phyloP scores from a whole-genome alignment of 2,329 filamentous ascomycete species.

The Bisporella sp. region DNA sequence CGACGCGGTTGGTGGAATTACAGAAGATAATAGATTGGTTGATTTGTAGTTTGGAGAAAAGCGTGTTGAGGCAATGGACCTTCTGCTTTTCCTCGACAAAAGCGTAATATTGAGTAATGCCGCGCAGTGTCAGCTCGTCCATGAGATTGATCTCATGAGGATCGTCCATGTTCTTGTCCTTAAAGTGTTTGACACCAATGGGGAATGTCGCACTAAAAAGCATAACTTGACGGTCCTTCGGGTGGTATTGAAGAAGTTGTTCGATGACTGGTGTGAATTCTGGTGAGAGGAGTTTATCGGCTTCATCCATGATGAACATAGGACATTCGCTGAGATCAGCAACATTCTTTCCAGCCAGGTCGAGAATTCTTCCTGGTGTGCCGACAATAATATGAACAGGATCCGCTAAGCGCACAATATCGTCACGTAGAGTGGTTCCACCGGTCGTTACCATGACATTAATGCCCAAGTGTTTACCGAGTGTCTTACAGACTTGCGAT shows the following conservation, averaged over 20 bases:
- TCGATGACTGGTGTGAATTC: conserved; percentile 98
- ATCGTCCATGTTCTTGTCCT: conserved; percentile 92
- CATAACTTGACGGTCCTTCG: conserved; percentile 98
- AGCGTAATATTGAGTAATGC: conserved; percentile 98
- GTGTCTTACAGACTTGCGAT: conserved; percentile 96
- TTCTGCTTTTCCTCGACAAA: conserved; percentile 99
- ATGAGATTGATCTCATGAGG: conserved; percentile 99
- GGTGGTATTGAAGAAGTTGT: conserved; percentile 89
- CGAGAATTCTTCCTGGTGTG: conserved; percentile 91
- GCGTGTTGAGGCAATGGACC: conserved; percentile 96
- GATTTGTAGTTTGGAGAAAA: conserved; percentile 98
- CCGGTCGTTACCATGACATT: conserved; percentile 99
- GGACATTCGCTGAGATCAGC: conserved; percentile 93
- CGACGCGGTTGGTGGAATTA: conserved; percentile 97
- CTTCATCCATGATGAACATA: conserved; percentile 99
- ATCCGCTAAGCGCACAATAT: conserved; percentile 91
- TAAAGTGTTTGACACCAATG: conserved; percentile 94
- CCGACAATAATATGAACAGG: conserved; percentile 96
- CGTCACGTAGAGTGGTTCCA: conserved; percentile 89
- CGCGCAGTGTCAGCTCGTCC: conserved; percentile 95
- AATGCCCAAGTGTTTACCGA: conserved; percentile 93
- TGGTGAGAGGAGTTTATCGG: conserved; percentile 91
- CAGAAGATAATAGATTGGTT: conserved; percentile 99
- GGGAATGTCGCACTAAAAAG: conserved; percentile 98
- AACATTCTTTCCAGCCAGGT: conserved; percentile 92